Conservation (phyloP, 495 filamentous ascomycete species). For the Aspergillus mulundensis region DNA sequence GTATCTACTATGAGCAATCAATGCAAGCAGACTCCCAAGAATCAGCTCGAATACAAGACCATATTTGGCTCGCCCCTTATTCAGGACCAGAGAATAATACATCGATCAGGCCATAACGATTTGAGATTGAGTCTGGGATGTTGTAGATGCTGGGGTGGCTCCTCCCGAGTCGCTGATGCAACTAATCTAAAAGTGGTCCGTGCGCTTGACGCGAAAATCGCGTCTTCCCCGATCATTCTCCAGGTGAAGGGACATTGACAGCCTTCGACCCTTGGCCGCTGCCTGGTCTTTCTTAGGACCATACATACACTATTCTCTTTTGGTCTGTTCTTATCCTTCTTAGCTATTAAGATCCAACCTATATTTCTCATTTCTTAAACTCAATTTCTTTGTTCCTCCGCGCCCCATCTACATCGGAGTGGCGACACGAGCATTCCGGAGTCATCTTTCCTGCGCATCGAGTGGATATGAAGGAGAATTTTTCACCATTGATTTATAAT, state of each 20-base stretch:
- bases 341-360: neutral
- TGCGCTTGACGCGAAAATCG: constrained; percentile 32
- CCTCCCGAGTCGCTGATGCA: neutral
- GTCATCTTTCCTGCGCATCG: neutral
- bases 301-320: neutral
- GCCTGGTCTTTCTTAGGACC: neutral
- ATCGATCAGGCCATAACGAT: too few species aligned
- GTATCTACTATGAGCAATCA: too few species aligned
- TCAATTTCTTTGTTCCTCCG: neutral
- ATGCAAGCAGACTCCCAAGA: too few species aligned
- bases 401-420: neutral
- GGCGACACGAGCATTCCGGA: neutral
- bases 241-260: neutral
- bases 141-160: neutral
- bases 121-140: neutral
- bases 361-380: neutral
- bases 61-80: too few species aligned
- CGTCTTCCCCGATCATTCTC: constrained; percentile 11
- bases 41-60: too few species aligned
- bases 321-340: neutral
- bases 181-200: constrained; percentile 36
- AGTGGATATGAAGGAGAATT: neutral
- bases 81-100: too few species aligned
- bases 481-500: neutral
- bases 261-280: neutral